Base-by-base conservation (phyloP, 1,139 yeast genomes). In the Kodamaea fungicola region DNA sequence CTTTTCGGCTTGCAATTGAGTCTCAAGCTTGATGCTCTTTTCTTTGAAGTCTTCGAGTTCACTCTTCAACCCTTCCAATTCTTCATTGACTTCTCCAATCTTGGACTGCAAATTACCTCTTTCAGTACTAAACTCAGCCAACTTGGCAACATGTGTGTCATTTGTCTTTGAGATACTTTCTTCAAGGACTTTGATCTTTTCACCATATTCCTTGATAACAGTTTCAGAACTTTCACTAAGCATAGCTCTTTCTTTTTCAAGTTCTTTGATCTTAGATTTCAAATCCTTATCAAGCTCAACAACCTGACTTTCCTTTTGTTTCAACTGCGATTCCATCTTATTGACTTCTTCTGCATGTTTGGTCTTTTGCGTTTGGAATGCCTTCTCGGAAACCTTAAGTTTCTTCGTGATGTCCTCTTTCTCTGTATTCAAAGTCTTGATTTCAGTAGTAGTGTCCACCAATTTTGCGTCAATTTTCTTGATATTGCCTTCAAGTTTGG, bases 181-280 rank as follows among this genome's bases (percentile, higher is more conserved):
- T 38, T 63, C 67, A 28, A 61, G 46, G 7, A 37, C 38, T 31
- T 53, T 58, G n/a, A 74, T 67, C 46, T 67, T 74, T 33, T 70
- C 74, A 7, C 74, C 61, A 44, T 74, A 76, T 40, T 74, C 76
- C 46, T 69, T 60, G 5, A 72, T 61, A 0, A 71, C 60, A 2
- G 75, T 61, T 37, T 74, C 78, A 1, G 83, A 76, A 38, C 61
- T 74, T 43, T 73, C 71, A 42, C 66, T 69, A 13, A 73, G 50
- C 51, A 72, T 57, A 8, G 59, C 63, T 35, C 81, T 57, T 48
- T 78, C 83, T 30, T 61, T 64, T 40, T 76, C 81, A 38, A 78
- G 67, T 33, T 71, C 80, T 34, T 59, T 48, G 0, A 51, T 50
- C 42, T 70, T 76, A 10, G 51, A 54, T 10, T 46, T 47, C 34